Evolutionary conservation across 768 basidiomycete species (phyloP), one percentile per base, ranked within the genome.

Genomic region (Cystofilobasidium macerans): DNA sequence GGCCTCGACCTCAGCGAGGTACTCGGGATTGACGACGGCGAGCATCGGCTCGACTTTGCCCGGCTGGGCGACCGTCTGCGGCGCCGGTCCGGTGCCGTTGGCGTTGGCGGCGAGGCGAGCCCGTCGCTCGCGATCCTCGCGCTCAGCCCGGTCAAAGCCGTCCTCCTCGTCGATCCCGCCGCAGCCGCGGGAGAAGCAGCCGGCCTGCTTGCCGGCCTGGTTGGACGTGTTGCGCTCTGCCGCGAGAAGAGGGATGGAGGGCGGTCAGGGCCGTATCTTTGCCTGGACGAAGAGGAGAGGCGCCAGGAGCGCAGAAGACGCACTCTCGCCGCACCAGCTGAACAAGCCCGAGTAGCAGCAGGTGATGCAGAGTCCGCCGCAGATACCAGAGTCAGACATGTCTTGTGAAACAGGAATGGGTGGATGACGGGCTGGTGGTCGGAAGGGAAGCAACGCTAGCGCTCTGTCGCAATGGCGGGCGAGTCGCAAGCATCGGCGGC

Each of bases 21-120:
- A 54, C 30, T 54, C 51, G 28, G 51, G 51, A 30, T 54, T 54
- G 51, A 54, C 51, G 51, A 54, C 30, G 26, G 51, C 51, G 28
- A 54, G 51, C 51, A 54, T 54, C 2, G 51, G 51, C 51, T 54
- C 51, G 8, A 32, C 51, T 16, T 16, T 30, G 18, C 51, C 51
- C 18, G 51, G 51, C 30, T 54, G 51, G 18, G 16, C 18, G 28
- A 54, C 28, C 7, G 14, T 16, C 28, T n/a, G n/a, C n/a, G 51
- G 2, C 51, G 12, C 51, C 51, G 51, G 7, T 20, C 4, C 28
- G 2, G 51, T 30, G 13, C 5, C 28, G 14, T 14, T 16, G 5
- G 26, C 51, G 28, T 54, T 20, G 51, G 51, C 51, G 28, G 5
- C 24, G 14, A 54, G 30, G 5, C 14, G 3, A n/a, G 45, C 45